These are phyloP conservation scores for Cicer chorassanicum DNA, from an alignment of 306 rosid genomes.

Conservation along the genomic window DNA sequence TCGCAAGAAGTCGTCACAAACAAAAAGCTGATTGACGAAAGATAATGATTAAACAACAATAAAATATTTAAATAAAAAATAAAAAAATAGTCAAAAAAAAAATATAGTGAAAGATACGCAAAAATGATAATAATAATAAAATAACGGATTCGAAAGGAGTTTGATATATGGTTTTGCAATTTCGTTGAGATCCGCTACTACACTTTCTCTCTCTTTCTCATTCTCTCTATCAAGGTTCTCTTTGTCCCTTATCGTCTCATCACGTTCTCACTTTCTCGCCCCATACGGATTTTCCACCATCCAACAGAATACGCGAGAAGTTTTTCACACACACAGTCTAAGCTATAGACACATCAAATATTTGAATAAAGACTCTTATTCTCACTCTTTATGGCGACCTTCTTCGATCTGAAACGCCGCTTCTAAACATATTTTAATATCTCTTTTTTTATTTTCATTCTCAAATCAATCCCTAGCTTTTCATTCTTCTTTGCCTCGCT, in stretches of 20 bases:
- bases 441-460: not conserved
- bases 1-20: too few relatives aligned
- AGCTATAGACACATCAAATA: conserved; percentile 11
- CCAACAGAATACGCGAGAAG: conserved; percentile 49
- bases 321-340: conserved; percentile 22
- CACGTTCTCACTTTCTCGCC: conserved; percentile 67
- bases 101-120: too few relatives aligned
- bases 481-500: not conserved
- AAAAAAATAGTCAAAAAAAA: too few relatives aligned
- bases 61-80: too few relatives aligned
- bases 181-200: conserved; percentile 73
- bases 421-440: conserved; percentile 1
- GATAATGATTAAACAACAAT: too few relatives aligned
- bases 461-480: not conserved
- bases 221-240: conserved; percentile 54
- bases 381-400: conserved; percentile 25
- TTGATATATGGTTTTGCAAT: conserved; percentile 47
- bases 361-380: conserved; percentile 8
- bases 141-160: conserved; percentile 62
- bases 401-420: conserved; percentile 53
- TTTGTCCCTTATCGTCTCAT: conserved; percentile 79
- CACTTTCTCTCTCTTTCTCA: conserved; percentile 51
- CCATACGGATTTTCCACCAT: conserved; percentile 64
- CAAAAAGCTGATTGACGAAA: too few relatives aligned
- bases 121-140: not conserved